Evolutionary conservation across 805 yeast species (phyloP), one percentile per base, ranked within the genome.

Genomic region (Saccharomycopsis guyanensis): DNA sequence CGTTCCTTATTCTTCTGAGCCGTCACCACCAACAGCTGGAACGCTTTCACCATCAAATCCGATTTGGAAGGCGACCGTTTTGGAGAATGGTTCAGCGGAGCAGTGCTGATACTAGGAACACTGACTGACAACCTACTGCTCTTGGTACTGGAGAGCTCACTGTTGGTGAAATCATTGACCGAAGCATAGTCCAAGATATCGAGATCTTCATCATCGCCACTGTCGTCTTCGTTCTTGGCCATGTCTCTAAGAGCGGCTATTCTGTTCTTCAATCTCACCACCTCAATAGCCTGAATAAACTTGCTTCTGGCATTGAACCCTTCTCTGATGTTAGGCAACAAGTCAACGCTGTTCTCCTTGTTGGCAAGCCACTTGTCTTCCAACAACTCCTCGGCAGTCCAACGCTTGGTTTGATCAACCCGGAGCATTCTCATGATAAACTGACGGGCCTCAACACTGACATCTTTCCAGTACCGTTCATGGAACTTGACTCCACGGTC

Each of bases 291-390:
- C 56, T 82, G 85, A 57, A 81, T 78, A 68, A 93, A 80, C 64
- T 84, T 88, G 57, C 75, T 72, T 59, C 85, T 86, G 27, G 95
- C 94, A 59, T 82, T 78, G 72, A 87, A 85, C 38, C 86, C 86
- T 59, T 80, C 78, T 66, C 78, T 78, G 65, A 91, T 80, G 59
- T 71, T 74, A 20, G 95, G 95, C 63, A 87, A 73, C 67, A 91
- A 75, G 65, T 91, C 95, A 38, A 73, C 68, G 23, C 60, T 54
- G 23, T 66, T 62, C 49, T 66, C 67, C 36, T 72, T 68, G 43
- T 69, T 66, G 52, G 72, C 71, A 40, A 89, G 73, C 97, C 97
- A 89, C 24, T 81, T 77, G 65, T 87, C 88, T 3, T 70, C 52
- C 51, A 86, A 62, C 45, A 89, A 64, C 52, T 82, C 73, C 2